phyloP scores from a whole-genome alignment of 2,329 filamentous ascomycete species.

The Colletotrichum higginsianum region DNA sequence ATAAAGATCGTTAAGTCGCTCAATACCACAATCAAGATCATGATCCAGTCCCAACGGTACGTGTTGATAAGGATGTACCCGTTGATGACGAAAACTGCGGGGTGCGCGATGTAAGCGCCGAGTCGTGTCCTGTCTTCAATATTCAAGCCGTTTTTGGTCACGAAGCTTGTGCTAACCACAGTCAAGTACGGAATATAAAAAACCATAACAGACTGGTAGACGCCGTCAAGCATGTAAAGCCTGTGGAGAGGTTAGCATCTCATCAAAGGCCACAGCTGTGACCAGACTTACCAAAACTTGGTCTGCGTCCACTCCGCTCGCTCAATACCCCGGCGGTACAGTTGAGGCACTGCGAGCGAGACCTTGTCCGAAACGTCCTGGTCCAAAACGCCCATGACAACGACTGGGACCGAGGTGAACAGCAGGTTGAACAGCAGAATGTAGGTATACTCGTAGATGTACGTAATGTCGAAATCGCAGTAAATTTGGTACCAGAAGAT shows the following conservation, averaged over 20 bases:
- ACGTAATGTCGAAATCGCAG: constrained; percentile 95
- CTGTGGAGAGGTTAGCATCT: constrained; percentile 60
- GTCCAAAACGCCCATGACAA: constrained; percentile 95
- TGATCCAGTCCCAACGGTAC: constrained; percentile 98
- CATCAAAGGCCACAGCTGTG: background rate
- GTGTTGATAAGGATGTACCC: constrained; percentile 96
- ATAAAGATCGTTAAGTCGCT: constrained; percentile 92
- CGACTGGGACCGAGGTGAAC: constrained; percentile 95
- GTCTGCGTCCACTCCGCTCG: constrained; percentile 94
- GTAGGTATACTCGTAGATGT: constrained; percentile 98
- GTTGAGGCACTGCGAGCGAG: constrained; percentile 92
- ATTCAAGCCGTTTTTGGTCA: constrained; percentile 80
- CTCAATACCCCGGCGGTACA: constrained; percentile 96
- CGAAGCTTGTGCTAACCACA: constrained; percentile 78
- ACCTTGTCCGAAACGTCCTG: constrained; percentile 97
- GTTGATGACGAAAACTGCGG: constrained; percentile 91
- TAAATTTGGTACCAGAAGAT: constrained; percentile 99
- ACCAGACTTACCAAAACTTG: constrained; percentile 88
- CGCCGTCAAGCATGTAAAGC: constrained; percentile 93
- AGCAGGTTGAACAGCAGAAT: constrained; percentile 97
- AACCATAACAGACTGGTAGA: constrained; percentile 94
- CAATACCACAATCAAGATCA: constrained; percentile 83
- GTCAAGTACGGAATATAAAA: constrained; percentile 94
- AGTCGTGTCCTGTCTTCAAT: constrained; percentile 87
- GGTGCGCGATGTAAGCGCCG: constrained; percentile 88